These are phyloP conservation scores for Megacollybia marginata DNA, from an alignment of 768 basidiomycete genomes.

Conservation along the genomic window DNA sequence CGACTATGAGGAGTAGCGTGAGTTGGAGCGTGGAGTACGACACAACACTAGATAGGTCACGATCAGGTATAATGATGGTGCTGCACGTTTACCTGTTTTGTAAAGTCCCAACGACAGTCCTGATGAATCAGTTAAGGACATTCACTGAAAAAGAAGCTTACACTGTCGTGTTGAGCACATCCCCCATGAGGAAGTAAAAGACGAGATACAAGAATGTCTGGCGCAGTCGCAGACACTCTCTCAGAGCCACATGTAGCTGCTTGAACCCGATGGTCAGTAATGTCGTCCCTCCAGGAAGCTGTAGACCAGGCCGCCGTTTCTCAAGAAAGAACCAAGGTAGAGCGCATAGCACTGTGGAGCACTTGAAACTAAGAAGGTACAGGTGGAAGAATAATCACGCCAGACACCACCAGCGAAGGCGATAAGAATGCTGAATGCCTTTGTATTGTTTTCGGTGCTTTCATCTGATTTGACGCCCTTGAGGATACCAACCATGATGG, in stretches of 20 bases:
- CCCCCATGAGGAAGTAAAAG: slow-evolving; percentile 76
- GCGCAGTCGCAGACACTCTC: slow-evolving; percentile 59
- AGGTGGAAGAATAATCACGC: slow-evolving; percentile 34
- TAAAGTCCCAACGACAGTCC: slow-evolving; percentile 64
- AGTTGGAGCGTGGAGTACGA: slow-evolving; percentile 67
- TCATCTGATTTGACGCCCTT: slow-evolving; percentile 53
- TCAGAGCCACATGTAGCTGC: slow-evolving; percentile 54
- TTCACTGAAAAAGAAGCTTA: slow-evolving; percentile 20
- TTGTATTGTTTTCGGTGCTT: slow-evolving; percentile 67
- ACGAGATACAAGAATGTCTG: slow-evolving; percentile 70
- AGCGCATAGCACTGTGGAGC: slow-evolving; percentile 47
- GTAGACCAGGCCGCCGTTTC: slow-evolving; percentile 58
- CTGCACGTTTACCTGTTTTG: slow-evolving; percentile 51
- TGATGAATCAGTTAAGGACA: slow-evolving; percentile 14
- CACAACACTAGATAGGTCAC: slow-evolving; percentile 39
- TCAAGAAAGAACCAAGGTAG: slow-evolving; percentile 71
- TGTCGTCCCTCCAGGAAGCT: slow-evolving; percentile 45
- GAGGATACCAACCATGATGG: slow-evolving; percentile 69
- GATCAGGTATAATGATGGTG: neutral
- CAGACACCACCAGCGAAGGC: slow-evolving; percentile 76
- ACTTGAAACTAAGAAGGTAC: neutral
- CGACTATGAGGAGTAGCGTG: slow-evolving; percentile 60
- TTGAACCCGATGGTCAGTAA: slow-evolving; percentile 60
- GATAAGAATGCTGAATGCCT: slow-evolving; percentile 68
- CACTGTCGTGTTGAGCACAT: slow-evolving; percentile 72